Evolutionary conservation across 139 green algal genomes (phyloP), one percentile per base, ranked within the genome.

Genomic region (Zygnema cylindricum): DNA sequence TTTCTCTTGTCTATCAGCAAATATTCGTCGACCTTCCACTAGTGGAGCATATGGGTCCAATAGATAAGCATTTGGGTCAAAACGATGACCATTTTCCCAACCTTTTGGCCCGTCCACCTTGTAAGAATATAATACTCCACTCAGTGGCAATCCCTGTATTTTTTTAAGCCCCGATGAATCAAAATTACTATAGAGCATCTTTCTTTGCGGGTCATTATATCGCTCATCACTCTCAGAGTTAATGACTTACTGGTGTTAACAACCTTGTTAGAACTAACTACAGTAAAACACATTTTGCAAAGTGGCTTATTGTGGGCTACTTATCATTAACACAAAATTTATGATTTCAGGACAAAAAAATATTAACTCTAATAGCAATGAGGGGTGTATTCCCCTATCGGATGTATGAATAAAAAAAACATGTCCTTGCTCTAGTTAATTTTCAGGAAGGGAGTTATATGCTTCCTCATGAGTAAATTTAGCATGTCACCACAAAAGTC

Each of bases 41-140:
- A 94, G 88, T 32, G 81, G 93, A 1, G 96, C 95, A 86, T 99
- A 98, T 0, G 97, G 97, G 89, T 99, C 97, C 23, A 99, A 49
- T 30, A 99, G 75, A 0, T 98, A 91, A 11, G 75, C n/a, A 23
- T 89, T 75, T 0, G 55, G 77, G 84, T 91, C 86, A 43, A 82
- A 92, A 30, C 76, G 35, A 75, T 90, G 77, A 23, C 92, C 92
- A 0, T 77, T 88, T 55, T 94, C 87, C 82, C 88, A 77, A 22
- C 92, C 43, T 38, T 91, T 81, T 40, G 93, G 89, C 7, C 94
- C 94, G 0, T 49, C 43, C 3, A 96, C 83, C 3, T 92, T 88
- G 81, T 95, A 96, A 7, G 54, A 78, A 76, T 94, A 94, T 25
- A 91, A 57, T 25, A 93, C 38, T 0, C 88, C 76, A 22, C 88